phyloP scores from a whole-genome alignment of 345 rosid species.

The Linum trigynum region DNA sequence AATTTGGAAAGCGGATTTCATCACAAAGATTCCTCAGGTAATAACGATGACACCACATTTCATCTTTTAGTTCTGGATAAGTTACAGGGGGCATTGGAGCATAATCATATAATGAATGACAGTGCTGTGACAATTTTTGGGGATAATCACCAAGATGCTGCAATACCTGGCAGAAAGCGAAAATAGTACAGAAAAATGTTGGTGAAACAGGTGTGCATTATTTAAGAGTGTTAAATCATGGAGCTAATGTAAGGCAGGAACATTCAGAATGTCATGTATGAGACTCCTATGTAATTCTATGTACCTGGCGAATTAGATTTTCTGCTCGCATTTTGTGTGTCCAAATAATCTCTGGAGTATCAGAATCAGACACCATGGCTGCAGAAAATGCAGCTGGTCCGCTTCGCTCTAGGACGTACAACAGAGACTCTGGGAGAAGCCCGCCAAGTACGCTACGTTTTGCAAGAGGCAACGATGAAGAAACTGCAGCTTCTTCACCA shows the following conservation, averaged over 20 bases:
- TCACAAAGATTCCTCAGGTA: constrained; percentile 92
- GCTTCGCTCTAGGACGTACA: constrained; percentile 95
- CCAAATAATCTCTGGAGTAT: constrained; percentile 98
- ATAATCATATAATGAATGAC: constrained; percentile 87
- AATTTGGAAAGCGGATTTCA: constrained; percentile 87
- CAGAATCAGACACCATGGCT: constrained; percentile 98
- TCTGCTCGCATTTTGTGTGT: constrained; percentile 99
- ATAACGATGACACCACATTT: constrained; percentile 99
- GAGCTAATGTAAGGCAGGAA: neutral
- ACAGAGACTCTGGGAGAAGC: constrained; percentile 91
- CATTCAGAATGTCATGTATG: constrained; percentile 4
- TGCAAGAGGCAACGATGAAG: constrained; percentile 89
- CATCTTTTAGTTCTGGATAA: constrained; percentile 95
- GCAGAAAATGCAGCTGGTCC: constrained; percentile 97
- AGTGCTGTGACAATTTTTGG: constrained; percentile 92
- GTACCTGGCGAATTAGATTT: constrained; percentile 91
- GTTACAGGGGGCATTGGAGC: constrained; percentile 99
- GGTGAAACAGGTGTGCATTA: neutral
- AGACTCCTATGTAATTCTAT: constrained; percentile 8
- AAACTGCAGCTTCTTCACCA: constrained; percentile 98
- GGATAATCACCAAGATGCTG: constrained; percentile 99
- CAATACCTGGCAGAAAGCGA: constrained; percentile 55
- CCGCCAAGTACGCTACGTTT: constrained; percentile 98
- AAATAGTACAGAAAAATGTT: neutral
- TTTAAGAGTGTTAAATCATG: neutral